phyloP scores from a whole-genome alignment of 2,329 filamentous ascomycete species.

The Colletotrichum incanum region DNA sequence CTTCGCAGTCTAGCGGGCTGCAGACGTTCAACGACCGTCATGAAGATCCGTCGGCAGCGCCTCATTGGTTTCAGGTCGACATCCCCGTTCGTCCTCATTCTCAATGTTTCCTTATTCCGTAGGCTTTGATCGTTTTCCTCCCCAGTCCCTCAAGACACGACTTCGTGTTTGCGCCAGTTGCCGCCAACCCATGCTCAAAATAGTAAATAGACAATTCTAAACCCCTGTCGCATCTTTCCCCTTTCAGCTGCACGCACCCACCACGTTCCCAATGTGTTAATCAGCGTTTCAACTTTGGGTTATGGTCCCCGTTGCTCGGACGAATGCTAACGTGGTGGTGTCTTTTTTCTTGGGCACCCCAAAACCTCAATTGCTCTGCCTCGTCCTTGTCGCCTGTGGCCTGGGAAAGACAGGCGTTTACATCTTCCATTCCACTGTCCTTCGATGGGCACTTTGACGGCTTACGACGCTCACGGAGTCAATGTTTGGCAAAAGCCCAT shows the following conservation, averaged over 20 bases:
- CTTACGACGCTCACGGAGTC: not conserved
- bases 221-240: constrained; percentile 33
- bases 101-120: constrained; percentile 4
- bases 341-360: not conserved
- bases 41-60: constrained; percentile 30
- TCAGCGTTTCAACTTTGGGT: constrained; percentile 36
- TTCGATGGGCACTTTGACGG: not conserved
- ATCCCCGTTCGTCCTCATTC: not conserved
- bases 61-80: constrained; percentile 39
- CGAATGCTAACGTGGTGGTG: constrained; percentile 10
- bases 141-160: constrained; percentile 13
- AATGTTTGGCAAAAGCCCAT: constrained; percentile 8
- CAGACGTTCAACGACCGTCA: constrained; percentile 8
- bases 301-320: constrained; percentile 23
- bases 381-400: not conserved
- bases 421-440: not conserved
- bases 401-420: not conserved
- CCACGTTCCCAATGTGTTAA: constrained; percentile 29
- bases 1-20: constrained; percentile 27
- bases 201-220: constrained; percentile 38
- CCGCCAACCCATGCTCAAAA: constrained; percentile 25
- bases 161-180: constrained; percentile 22
- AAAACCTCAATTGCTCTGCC: not conserved
- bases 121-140: constrained; percentile 3
- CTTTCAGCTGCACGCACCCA: constrained; percentile 32